A percentile compares a stretch with the other conserved stretches of the same genome.
phyloP scores from a whole-genome alignment of 352 stramenopile genomes.

The Globisporangium nagaii region DNA sequence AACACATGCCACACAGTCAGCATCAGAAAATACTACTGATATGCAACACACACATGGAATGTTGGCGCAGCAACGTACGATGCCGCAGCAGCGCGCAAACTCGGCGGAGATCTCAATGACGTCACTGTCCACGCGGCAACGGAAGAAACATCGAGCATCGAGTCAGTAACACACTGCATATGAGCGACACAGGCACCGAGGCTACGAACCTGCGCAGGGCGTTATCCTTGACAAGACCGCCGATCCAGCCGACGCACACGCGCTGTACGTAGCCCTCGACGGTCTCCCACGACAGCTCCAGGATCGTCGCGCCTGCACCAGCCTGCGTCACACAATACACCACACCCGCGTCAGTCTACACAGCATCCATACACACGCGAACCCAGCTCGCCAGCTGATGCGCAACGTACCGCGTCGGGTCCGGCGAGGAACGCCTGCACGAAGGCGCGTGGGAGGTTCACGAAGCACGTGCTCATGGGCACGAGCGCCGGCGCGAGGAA shows the following conservation, averaged over 20 bases:
- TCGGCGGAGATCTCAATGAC: slow-evolving; percentile 79
- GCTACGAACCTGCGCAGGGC: slow-evolving; percentile 37
- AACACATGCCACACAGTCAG: neutral
- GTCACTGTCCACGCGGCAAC: slow-evolving; percentile 55
- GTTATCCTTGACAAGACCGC: slow-evolving; percentile 44
- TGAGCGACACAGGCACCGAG: neutral
- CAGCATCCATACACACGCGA: neutral
- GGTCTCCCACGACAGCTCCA: slow-evolving; percentile 77
- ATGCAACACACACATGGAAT: too few species aligned
- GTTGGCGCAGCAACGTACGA: slow-evolving; percentile 34
- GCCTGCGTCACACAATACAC: slow-evolving; percentile 12
- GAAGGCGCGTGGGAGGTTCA: slow-evolving; percentile 62
- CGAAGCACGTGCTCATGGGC: slow-evolving; percentile 63
- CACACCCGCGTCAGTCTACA: neutral
- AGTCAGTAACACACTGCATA: slow-evolving; percentile 1
- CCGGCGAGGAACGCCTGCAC: slow-evolving; percentile 51
- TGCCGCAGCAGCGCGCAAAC: slow-evolving; percentile 74
- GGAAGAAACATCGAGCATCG: slow-evolving; percentile 1
- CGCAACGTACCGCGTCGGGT: slow-evolving; percentile 23
- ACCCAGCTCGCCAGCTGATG: neutral
- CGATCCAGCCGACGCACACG: slow-evolving; percentile 67
- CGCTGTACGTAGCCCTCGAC: slow-evolving; percentile 75
- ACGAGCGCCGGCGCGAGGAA: slow-evolving; percentile 65
- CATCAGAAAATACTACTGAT: too few species aligned
- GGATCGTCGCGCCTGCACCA: slow-evolving; percentile 41